These are phyloP conservation scores for Heterobasidion annosum DNA, from an alignment of 1,284 basidiomycete genomes.

Conservation along the genomic window DNA sequence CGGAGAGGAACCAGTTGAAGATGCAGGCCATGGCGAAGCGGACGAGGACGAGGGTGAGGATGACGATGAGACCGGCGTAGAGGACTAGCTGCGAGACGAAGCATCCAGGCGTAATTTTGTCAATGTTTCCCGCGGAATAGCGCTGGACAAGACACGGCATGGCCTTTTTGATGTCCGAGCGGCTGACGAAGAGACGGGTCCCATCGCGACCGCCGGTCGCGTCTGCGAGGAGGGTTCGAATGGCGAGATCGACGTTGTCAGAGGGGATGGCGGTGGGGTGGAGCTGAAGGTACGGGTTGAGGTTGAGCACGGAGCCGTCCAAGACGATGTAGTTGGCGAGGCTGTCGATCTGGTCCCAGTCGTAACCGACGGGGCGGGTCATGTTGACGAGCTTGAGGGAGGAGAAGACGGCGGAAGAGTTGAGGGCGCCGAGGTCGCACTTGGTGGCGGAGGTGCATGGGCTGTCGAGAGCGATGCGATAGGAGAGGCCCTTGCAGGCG, in stretches of 20 bases:
- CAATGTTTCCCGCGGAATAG: slow-evolving; percentile 91
- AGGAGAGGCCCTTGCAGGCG: slow-evolving; percentile 51
- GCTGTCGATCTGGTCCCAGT: slow-evolving; percentile 75
- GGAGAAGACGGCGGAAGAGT: slow-evolving; percentile 46
- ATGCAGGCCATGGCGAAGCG: slow-evolving; percentile 95
- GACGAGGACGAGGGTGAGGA: slow-evolving; percentile 83
- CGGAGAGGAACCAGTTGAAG: slow-evolving; percentile 94
- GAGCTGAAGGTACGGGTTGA: slow-evolving; percentile 77
- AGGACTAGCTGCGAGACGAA: slow-evolving; percentile 88
- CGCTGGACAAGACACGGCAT: slow-evolving; percentile 77
- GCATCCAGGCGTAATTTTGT: slow-evolving; percentile 95
- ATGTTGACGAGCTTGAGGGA: slow-evolving; percentile 59
- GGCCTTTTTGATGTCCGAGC: slow-evolving; percentile 53
- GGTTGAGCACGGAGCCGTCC: slow-evolving; percentile 91
- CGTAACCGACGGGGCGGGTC: slow-evolving; percentile 68
- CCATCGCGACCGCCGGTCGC: slow-evolving; percentile 75
- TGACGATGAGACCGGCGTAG: slow-evolving; percentile 87
- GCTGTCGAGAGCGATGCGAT: slow-evolving; percentile 63
- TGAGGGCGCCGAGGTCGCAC: slow-evolving; percentile 58
- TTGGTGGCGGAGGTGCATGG: slow-evolving; percentile 54
- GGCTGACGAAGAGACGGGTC: slow-evolving; percentile 78
- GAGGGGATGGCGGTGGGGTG: slow-evolving; percentile 61
- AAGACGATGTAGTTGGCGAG: slow-evolving; percentile 76
- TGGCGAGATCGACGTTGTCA: slow-evolving; percentile 78
- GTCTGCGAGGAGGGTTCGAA: slow-evolving; percentile 66